Evolutionary conservation across 2,329 filamentous ascomycete genomes (phyloP), one percentile per base, ranked within the genome.

Genomic region (Ambrosiella cleistominuta): DNA sequence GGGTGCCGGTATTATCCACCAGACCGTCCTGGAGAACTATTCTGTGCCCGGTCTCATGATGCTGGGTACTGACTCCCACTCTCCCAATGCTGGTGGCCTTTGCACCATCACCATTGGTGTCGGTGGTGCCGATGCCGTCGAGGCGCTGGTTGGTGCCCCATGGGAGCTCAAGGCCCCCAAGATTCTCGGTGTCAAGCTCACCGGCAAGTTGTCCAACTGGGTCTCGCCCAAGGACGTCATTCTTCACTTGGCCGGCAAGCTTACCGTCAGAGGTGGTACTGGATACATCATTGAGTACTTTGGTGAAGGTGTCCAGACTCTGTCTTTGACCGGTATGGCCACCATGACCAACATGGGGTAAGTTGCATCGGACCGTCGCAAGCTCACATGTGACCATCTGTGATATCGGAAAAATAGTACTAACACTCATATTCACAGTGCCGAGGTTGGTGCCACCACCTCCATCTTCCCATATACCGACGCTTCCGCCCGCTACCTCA

Each of bases 161-260:
- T 98, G 93, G 93, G 93, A 98, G 72, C 75, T 98, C 61, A 96
- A 95, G 75, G 93, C 93, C 4, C 93, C 93, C 13, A 89, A 88
- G 70, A 77, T 98, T 55, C 73, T 96, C 11, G 90, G 90, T 66
- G 89, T 97, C 8, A 80, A 83, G 66, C 77, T 97, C 47, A 84
- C 84, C 61, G 93, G 93, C 64, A 74, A 86, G 71, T 79, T 98
- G 61, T 87, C 76, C 68, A 89, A 87, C 66, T 98, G 93, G 93
- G 85, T 88, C 0, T 83, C 88, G 27, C 91, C 93, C 47, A 98
- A 98, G 76, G 93, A 98, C 68, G 81, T 98, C 58, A 98, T 98
- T 66, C 75, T 98, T 60, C 80, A 86, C 64, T 79, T 98, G 53
- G 91, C 90, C 42, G 93, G 93, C 42, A 81, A 85, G 68, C 77